Base-by-base conservation (phyloP, 2,329 filamentous ascomycete species). In the Phialocephala subalpina region DNA sequence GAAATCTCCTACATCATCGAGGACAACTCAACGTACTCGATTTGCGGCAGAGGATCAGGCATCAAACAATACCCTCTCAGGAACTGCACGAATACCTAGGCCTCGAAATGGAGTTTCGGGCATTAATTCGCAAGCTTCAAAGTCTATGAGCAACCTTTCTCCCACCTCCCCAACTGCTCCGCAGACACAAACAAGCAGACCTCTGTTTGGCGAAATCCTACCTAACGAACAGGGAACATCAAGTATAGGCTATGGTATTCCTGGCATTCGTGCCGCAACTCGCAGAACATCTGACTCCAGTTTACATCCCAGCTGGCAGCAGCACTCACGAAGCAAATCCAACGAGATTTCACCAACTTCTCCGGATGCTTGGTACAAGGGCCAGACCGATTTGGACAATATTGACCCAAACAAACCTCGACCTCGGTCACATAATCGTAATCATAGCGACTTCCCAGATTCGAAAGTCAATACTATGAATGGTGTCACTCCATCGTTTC, bases 171-270 rank as follows among this genome's bases (percentile, higher is more conserved):
- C 72, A 29, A 78, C 57, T 72, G 74, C 29, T 68, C 66, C 66
- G 29, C 62, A 67, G 58, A 29, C 64, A 33, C 68, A 69, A 47
- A 71, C 80, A 57, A 82, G 83, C 62, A 84, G 84, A 67, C 86
- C 92, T 40, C 80, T 94, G 22, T 95, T 95, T 79, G 92, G 92
- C 42, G 92, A 94, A 77, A 85, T 94, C 70, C 80, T 88, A 33
- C 84, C 87, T n/a, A 82, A 87, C 42, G 83, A 87, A 70, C 82
- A 82, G 72, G 82, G 86, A 70, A 75, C 82, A 29, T 78, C 82
- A 22, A 80, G 84, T 58, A 80, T 82, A 60, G 88, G 87, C 5
- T 88, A 87, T 79, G 90, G 89, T 60, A 91, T 91, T 69, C 69
- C 75, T 33, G 29, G 29, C 4, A 33, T 33, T 56, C 67, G 78